Conservation (phyloP, 108 stramenopile species). For the Fragilaria radians region DNA sequence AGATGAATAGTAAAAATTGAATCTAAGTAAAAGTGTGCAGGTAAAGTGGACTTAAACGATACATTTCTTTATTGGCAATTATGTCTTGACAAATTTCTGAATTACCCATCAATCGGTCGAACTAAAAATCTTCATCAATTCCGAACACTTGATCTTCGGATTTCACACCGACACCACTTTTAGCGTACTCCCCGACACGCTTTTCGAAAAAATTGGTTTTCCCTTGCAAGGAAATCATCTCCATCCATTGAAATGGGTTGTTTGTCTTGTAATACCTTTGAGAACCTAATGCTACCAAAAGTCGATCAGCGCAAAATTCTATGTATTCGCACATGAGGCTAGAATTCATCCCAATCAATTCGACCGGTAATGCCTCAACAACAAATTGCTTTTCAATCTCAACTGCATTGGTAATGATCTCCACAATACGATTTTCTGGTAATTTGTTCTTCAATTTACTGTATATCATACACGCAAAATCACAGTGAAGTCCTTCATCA, state of each 20-base stretch:
- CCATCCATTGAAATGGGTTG: slow-evolving; percentile 99
- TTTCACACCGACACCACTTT: slow-evolving; percentile 88
- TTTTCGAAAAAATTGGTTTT: slow-evolving; percentile 98
- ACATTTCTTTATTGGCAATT: too few relatives aligned
- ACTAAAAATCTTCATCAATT: slow-evolving; percentile 91
- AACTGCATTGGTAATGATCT: slow-evolving; percentile 89
- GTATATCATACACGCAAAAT: slow-evolving; percentile 94
- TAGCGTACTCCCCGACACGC: slow-evolving; percentile 95
- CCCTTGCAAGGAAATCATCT: slow-evolving; percentile 97
- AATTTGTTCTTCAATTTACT: slow-evolving; percentile 81
- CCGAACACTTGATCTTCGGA: slow-evolving; percentile 78
- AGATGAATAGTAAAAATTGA: too few relatives aligned
- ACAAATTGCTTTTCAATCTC: slow-evolving; percentile 99
- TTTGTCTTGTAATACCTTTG: slow-evolving; percentile 71
- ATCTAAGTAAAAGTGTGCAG: too few relatives aligned
- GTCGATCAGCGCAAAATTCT: slow-evolving; percentile 99
- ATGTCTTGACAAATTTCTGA: too few relatives aligned
- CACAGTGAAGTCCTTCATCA: slow-evolving; percentile 97
- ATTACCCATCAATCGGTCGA: too few relatives aligned
- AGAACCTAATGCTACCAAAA: slow-evolving; percentile 84
- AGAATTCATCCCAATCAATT: slow-evolving; percentile 99
- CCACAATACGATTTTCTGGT: slow-evolving; percentile 61
- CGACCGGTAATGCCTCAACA: slow-evolving; percentile 94
- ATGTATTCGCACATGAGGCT: slow-evolving; percentile 97
- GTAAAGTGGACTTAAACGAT: too few relatives aligned